These are phyloP conservation scores for Madurella fahalii DNA, from an alignment of 2,329 filamentous ascomycete genomes.

Conservation along the genomic window DNA sequence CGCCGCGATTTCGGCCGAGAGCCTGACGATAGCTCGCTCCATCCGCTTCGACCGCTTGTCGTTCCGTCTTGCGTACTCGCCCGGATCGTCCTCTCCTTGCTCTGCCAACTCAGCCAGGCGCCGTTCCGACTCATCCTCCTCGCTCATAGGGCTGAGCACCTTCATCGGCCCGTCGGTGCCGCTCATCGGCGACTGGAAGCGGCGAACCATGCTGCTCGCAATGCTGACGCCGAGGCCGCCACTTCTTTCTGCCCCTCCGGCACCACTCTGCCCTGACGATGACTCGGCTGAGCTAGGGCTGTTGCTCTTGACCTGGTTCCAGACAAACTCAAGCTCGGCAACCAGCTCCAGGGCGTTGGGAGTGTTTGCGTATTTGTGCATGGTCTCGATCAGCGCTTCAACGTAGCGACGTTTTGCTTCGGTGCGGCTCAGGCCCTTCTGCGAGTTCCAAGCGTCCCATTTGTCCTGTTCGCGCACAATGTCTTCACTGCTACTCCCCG, in stretches of 20 bases:
- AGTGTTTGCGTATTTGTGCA: constrained; percentile 93
- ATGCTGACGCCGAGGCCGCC: constrained; percentile 31
- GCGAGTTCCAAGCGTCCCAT: constrained; percentile 94
- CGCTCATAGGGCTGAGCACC: constrained; percentile 80
- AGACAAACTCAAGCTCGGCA: constrained; percentile 95
- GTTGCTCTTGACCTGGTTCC: constrained; percentile 95
- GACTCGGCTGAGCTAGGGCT: constrained; percentile 46
- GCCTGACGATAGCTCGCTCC: constrained; percentile 78
- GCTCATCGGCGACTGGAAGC: constrained; percentile 44
- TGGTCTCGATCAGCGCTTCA: constrained; percentile 88
- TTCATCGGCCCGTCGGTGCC: constrained; percentile 58
- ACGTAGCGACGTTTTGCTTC: constrained; percentile 95
- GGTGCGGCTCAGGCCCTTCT: constrained; percentile 77
- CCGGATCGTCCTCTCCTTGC: constrained; percentile 37
- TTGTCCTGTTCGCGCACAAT: constrained; percentile 60
- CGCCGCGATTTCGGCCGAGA: constrained; percentile 90
- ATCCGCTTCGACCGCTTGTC: constrained; percentile 75
- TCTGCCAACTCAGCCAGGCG: constrained; percentile 42
- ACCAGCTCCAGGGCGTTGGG: constrained; percentile 84
- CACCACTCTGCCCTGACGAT: constrained; percentile 46
- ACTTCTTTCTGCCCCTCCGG: constrained; percentile 1
- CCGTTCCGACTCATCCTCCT: constrained; percentile 66
- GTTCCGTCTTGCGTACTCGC: constrained; percentile 39
- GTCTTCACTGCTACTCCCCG: constrained; percentile 50
- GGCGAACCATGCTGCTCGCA: constrained; percentile 35